Conservation (phyloP, 768 basidiomycete species). For the Hortiboletus flavorubellus region DNA sequence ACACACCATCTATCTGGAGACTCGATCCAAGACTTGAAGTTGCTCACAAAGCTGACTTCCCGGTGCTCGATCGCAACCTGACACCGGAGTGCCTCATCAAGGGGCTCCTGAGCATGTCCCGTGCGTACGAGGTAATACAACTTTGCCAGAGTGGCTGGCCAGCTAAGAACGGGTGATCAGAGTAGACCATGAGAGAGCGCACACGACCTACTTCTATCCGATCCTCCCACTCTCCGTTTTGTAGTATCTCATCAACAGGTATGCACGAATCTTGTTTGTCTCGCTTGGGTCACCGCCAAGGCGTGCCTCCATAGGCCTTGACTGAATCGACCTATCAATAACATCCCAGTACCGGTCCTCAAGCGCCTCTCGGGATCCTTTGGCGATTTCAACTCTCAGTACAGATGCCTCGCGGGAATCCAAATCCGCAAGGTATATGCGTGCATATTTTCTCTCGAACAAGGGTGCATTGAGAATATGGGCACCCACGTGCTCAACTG, state of each 20-base stretch:
- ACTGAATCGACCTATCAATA: constrained; percentile 77
- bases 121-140: constrained; percentile 90
- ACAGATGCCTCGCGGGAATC: constrained; percentile 63
- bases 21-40: constrained; percentile 82
- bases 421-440: constrained; percentile 64
- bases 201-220: constrained; percentile 70
- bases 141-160: constrained; percentile 89
- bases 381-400: constrained; percentile 70
- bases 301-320: constrained; percentile 77
- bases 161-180: constrained; percentile 33
- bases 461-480: constrained; percentile 79
- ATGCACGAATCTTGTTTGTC: constrained; percentile 86
- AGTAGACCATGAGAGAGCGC: background rate
- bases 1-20: constrained; percentile 73
- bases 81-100: constrained; percentile 67
- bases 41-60: constrained; percentile 78
- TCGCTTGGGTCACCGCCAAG: constrained; percentile 91
- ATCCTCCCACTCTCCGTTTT: constrained; percentile 82
- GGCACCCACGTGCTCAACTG: constrained; percentile 74
- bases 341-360: constrained; percentile 89
- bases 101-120: constrained; percentile 77
- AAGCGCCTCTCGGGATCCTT: constrained; percentile 74
- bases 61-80: constrained; percentile 71
- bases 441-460: constrained; percentile 80
- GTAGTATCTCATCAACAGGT: constrained; percentile 77